Evolutionary conservation across 2,329 filamentous ascomycete species (phyloP), one percentile per base, ranked within the genome.

Genomic region (Penicillium crustosum): DNA sequence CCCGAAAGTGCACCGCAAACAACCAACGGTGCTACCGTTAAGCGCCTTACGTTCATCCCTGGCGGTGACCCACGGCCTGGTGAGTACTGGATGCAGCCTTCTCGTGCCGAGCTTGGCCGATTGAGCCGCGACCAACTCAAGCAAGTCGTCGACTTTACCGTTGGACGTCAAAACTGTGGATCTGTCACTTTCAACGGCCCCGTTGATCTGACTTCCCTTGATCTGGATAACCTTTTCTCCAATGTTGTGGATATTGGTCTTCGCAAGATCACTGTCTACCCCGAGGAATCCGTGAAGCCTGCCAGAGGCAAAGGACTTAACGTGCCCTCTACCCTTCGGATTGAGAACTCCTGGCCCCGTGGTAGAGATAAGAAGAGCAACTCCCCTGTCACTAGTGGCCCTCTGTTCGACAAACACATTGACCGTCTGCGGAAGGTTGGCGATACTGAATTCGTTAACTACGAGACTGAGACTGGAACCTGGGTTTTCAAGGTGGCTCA

Each of bases 401-500:
- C 83, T 25, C 83, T 87, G 31, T 86, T 91, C 62, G 83, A 88
- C 38, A 96, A 92, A 76, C 94, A 99, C 74, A 78, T 97, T 55
- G 86, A 76, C 36, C 88, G 90, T 53, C 84, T 99, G 25, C 89
- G 87, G 80, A 86, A 84, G 58, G 91, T 97, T 38, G 79, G 80
- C 9, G 88, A 91, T 72, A 97, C 94, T 0, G 86, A 86, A 4
- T 97, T 96, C 68, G 81, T 93, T 66, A 82, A 83, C 67, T 99
- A 97, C 74, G 84, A 95, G 62, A 80, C 82, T 57, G 82, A 90
- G 1, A 92, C 87, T 52, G 94, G 93, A 52, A 84, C 90, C 47
- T 99, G 95, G 95, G 85, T 85, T 15, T 99, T 99, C 78, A 86
- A 82, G 10, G 94, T 99, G n/a, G 87, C 93, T 69, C 94, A 99